These are phyloP conservation scores for Fusarium torreyae DNA, from an alignment of 2,329 filamentous ascomycete genomes.

Conservation along the genomic window DNA sequence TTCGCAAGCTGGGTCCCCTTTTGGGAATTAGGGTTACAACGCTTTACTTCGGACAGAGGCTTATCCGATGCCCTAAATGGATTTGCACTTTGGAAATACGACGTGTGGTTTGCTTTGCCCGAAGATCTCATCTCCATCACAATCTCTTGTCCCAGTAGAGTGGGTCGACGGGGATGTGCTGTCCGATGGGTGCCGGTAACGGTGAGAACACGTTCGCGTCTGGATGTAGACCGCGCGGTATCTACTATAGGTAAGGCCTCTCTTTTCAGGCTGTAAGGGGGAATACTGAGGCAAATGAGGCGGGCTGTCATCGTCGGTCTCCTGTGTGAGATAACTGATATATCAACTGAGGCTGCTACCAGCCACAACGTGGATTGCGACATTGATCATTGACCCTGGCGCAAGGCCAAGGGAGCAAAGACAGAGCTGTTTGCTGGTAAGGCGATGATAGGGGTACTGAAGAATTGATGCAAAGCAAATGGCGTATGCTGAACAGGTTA, in stretches of 20 bases:
- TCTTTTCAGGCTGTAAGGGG: conserved; percentile 18
- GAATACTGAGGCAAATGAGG: conserved; percentile 21
- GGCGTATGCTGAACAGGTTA: not conserved
- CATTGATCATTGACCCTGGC: conserved; percentile 9
- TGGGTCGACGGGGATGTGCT: conserved; percentile 24
- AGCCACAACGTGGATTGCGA: conserved; percentile 27
- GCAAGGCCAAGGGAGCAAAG: not conserved
- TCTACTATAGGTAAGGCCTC: not conserved
- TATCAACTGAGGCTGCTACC: conserved; percentile 25
- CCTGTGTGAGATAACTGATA: conserved; percentile 19
- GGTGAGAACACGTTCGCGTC: conserved; percentile 19
- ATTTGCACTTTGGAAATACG: conserved; percentile 10
- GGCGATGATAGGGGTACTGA: conserved; percentile 19
- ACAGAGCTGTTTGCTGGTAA: conserved; percentile 2
- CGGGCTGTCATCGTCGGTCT: not conserved
- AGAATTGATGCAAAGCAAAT: conserved; percentile 18
- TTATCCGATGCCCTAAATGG: not conserved
- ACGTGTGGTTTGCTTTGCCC: conserved; percentile 33
- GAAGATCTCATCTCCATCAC: conserved; percentile 42
- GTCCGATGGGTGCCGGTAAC: conserved; percentile 13
- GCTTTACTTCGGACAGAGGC: conserved; percentile 9
- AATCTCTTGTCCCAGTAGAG: conserved; percentile 21
- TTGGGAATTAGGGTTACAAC: conserved; percentile 26
- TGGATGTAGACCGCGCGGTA: conserved; percentile 2
- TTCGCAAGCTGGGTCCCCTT: conserved; percentile 34